Base-by-base conservation (phyloP, 768 basidiomycete genomes). In the Jaapia argillacea region DNA sequence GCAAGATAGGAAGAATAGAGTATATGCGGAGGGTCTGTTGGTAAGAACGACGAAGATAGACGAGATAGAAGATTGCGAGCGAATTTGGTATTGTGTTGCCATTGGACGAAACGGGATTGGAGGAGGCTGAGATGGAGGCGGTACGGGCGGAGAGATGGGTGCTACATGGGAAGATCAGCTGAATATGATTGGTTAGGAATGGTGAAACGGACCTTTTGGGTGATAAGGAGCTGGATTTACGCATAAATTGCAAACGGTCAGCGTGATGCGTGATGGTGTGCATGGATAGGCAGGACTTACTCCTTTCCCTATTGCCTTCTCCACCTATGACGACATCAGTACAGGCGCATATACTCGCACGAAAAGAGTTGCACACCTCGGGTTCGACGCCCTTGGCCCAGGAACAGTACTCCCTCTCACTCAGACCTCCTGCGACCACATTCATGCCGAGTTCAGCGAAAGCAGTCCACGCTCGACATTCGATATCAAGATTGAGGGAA, bases 381-480 rank as follows among this genome's bases (percentile, higher is more conserved):
- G 42, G 55, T 48, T 74, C 75, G 5, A 80, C 60, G 23, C 67
- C 74, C n/a, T 50, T 51, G n/a, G 72, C 61, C 74, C 74, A 68
- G 35, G 55, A 40, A 56, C 71, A 48, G 45, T 64, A 65, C 2
- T 59, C 60, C 21, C 38, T 50, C 25, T 55, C 51, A 37, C 58
- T 57, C 40, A 72, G 61, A 21, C 75, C 72, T 18, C 73, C 68
- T 13, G 60, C 57, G 39, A 76, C 68, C 36, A 76, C 68, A 46
- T 65, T 66, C 54, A 86, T 67, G 3, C 83, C 85, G 1, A 84
- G 52, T 57, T 88, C 85, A 0, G 77, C 84, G 0, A 87, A 50
- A 6, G 72, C 71, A 1, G 77, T 77, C 76, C 80, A 85, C 1
- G 82, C 82, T 5, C 77, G 65, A 54, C 82, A 86, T 51, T 86